phyloP scores from a whole-genome alignment of 257 asterid genomes.

The Datura wrightii region DNA sequence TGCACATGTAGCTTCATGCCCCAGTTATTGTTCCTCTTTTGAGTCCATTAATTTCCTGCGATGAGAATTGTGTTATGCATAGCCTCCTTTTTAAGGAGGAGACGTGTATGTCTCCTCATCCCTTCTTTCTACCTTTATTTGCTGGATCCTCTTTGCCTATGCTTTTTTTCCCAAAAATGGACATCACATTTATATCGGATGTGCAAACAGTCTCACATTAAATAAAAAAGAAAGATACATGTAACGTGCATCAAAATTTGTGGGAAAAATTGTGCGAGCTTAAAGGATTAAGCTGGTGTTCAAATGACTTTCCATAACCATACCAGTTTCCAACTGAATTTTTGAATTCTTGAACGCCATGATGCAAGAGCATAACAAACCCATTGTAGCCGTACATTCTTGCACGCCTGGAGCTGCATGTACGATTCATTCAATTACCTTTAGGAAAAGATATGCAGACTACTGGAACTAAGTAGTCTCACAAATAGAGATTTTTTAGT shows the following conservation, averaged over 20 bases:
- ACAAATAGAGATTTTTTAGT: background rate
- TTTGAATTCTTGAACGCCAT: no score
- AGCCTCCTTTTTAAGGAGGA: constrained; percentile 1
- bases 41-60: constrained; percentile 29
- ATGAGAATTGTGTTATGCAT: constrained; percentile 17
- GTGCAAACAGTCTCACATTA: background rate
- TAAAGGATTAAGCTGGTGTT: no score
- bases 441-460: background rate
- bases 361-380: no score
- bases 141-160: constrained; percentile 4
- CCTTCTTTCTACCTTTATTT: background rate
- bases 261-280: no score
- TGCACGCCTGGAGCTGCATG: no score
- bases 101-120: constrained; percentile 14
- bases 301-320: no score
- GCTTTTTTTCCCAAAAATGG: background rate
- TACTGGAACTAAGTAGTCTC: background rate
- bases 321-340: no score
- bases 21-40: constrained; percentile 32
- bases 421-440: no score
- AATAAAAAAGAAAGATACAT: background rate
- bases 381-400: no score
- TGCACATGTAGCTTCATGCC: constrained; percentile 40
- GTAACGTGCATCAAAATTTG: no score
- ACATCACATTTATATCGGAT: background rate